A percentile compares a stretch with the other conserved stretches of the same genome.
These are phyloP conservation scores for Rhizopogon roseolus DNA, from an alignment of 768 basidiomycete genomes.

Conservation along the genomic window DNA sequence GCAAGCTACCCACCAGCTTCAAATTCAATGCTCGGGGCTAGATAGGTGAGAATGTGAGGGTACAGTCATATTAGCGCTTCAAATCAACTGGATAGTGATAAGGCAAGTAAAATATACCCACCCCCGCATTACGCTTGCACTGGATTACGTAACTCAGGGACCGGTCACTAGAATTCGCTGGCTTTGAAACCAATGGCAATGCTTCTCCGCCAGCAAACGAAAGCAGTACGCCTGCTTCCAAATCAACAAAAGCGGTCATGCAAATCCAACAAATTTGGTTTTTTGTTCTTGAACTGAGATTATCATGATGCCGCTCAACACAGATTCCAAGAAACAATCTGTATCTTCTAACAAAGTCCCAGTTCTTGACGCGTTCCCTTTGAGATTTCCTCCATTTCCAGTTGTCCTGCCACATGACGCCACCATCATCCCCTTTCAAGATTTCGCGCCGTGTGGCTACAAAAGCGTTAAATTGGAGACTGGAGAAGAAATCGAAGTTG, in stretches of 20 bases:
- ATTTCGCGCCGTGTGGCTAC: slow-evolving; percentile 30
- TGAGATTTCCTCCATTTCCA: slow-evolving; percentile 47
- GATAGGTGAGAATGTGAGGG: not conserved
- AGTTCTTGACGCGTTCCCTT: not conserved
- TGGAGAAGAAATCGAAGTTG: slow-evolving; percentile 20
- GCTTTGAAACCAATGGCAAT: not conserved
- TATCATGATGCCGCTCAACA: not conserved
- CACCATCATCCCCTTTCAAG: slow-evolving; percentile 37
- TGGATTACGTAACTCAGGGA: too few species aligned
- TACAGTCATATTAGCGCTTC: not conserved
- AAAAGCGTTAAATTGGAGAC: not conserved
- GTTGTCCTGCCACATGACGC: slow-evolving; percentile 33
- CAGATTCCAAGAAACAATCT: not conserved
- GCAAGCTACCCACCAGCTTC: not conserved
- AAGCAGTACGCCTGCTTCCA: not conserved
- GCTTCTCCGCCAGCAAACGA: not conserved
- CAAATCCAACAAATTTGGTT: slow-evolving; percentile 1
- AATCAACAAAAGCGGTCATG: not conserved
- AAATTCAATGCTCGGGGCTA: too few species aligned
- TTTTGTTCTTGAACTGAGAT: not conserved
- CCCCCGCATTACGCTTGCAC: not conserved
- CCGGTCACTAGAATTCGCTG: not conserved
- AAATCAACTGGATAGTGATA: not conserved
- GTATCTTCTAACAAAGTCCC: not conserved
- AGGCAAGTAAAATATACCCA: not conserved